These are phyloP conservation scores for Rhypophila decipiens DNA, from an alignment of 495 filamentous ascomycete species.

Conservation along the genomic window DNA sequence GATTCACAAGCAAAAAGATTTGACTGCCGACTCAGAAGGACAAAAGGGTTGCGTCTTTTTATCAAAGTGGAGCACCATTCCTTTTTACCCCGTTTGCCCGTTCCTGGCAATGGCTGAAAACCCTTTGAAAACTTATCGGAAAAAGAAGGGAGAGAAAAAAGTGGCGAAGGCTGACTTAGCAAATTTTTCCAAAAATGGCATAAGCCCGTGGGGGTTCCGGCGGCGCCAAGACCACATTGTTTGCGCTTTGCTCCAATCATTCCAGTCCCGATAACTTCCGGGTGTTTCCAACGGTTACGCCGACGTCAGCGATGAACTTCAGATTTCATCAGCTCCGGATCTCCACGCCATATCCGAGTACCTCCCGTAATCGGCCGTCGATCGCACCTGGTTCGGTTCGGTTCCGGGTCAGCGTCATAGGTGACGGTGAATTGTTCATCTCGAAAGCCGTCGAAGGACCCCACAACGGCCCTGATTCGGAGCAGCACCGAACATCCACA, in stretches of 20 bases:
- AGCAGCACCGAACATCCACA: neutral
- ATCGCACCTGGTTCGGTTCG: conserved; percentile 3
- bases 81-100: neutral
- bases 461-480: neutral
- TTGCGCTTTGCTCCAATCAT: neutral
- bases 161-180: neutral
- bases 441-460: neutral
- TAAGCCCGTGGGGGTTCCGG: neutral
- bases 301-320: neutral
- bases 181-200: conserved; percentile 6
- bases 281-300: neutral
- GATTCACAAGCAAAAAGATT: conserved; percentile 3
- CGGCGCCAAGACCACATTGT: neutral
- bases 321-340: neutral
- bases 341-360: no score
- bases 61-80: neutral
- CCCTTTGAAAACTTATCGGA: no score
- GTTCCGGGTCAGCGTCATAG: neutral
- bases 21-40: neutral
- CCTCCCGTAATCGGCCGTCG: neutral
- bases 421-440: neutral
- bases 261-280: neutral
- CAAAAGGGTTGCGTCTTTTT: conserved; percentile 6
- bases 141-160: neutral
- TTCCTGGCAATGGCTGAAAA: neutral